phyloP scores from a whole-genome alignment of 1,284 basidiomycete genomes.

The Trametes sp. region DNA sequence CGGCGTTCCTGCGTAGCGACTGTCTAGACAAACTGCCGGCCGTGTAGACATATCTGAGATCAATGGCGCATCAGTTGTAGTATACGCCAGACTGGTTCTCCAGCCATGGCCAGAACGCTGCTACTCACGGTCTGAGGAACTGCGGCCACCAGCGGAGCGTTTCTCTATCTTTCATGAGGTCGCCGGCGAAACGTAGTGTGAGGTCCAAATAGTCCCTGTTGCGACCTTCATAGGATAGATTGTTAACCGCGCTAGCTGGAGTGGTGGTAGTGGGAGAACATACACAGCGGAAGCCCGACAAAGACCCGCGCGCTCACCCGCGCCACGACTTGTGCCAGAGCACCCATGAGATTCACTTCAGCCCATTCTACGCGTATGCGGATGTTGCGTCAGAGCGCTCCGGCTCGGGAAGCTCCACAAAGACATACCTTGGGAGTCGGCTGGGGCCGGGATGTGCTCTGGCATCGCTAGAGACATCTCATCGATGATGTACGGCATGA shows the following conservation, averaged over 20 bases:
- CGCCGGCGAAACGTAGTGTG: slow-evolving; percentile 25
- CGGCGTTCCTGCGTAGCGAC: not conserved
- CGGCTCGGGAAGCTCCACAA: too few relatives aligned
- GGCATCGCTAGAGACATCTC: slow-evolving; percentile 36
- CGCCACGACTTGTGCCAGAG: slow-evolving; percentile 50
- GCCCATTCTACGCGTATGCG: slow-evolving; percentile 35
- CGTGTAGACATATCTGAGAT: slow-evolving; percentile 8
- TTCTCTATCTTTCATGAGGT: slow-evolving; percentile 26
- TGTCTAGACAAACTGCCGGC: slow-evolving; percentile 18
- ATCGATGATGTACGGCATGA: slow-evolving; percentile 37
- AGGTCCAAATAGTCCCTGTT: slow-evolving; percentile 32
- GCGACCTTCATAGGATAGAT: slow-evolving; percentile 33
- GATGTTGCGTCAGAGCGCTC: too few relatives aligned
- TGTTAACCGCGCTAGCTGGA: too few relatives aligned
- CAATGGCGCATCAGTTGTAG: not conserved
- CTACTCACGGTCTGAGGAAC: slow-evolving; percentile 33
- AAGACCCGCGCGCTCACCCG: slow-evolving; percentile 53
- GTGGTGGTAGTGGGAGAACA: slow-evolving; percentile 26
- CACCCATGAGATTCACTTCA: slow-evolving; percentile 44
- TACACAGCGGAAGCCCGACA: slow-evolving; percentile 50
- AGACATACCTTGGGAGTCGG: slow-evolving; percentile 19
- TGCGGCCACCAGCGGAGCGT: slow-evolving; percentile 19
- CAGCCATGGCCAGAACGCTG: too few relatives aligned
- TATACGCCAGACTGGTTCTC: too few relatives aligned
- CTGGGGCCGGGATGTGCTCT: slow-evolving; percentile 26